A percentile compares a stretch with the other conserved stretches of the same genome.
Conservation (phyloP, 768 basidiomycete species). For the Termitomyces eurrhizus region DNA sequence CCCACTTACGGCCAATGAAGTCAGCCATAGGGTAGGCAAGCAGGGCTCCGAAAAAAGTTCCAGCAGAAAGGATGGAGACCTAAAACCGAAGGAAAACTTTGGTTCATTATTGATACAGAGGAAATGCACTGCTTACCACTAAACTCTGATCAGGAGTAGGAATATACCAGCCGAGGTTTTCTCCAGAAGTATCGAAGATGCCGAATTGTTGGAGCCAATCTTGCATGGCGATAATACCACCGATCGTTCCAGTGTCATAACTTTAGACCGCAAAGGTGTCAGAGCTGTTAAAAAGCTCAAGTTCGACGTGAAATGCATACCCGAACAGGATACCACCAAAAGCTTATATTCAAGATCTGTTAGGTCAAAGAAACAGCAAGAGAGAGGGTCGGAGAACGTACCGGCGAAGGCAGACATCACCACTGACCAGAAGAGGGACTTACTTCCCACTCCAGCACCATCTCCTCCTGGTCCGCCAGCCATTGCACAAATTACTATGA, state of each 20-base stretch:
- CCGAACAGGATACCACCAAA: slow-evolving; percentile 52
- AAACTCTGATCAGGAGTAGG: slow-evolving; percentile 40
- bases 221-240: slow-evolving; percentile 66
- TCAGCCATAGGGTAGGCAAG: slow-evolving; percentile 37
- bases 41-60: slow-evolving; percentile 80
- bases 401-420: slow-evolving; percentile 37
- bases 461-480: slow-evolving; percentile 31
- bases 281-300: not conserved
- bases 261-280: slow-evolving; percentile 30
- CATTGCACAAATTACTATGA: slow-evolving; percentile 12
- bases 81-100: not conserved
- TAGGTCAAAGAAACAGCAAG: not conserved
- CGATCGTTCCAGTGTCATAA: slow-evolving; percentile 85
- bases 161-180: slow-evolving; percentile 33
- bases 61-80: slow-evolving; percentile 75
- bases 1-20: slow-evolving; percentile 49
- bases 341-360: slow-evolving; percentile 16
- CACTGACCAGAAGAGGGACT: slow-evolving; percentile 29
- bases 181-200: slow-evolving; percentile 13
- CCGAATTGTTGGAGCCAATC: slow-evolving; percentile 55
- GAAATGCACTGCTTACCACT: slow-evolving; percentile 20
- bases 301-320: not conserved
- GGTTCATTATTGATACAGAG: not conserved
- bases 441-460: slow-evolving; percentile 25
- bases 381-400: slow-evolving; percentile 20